phyloP scores from a whole-genome alignment of 169 alveolate species.

The Theileria parva region DNA sequence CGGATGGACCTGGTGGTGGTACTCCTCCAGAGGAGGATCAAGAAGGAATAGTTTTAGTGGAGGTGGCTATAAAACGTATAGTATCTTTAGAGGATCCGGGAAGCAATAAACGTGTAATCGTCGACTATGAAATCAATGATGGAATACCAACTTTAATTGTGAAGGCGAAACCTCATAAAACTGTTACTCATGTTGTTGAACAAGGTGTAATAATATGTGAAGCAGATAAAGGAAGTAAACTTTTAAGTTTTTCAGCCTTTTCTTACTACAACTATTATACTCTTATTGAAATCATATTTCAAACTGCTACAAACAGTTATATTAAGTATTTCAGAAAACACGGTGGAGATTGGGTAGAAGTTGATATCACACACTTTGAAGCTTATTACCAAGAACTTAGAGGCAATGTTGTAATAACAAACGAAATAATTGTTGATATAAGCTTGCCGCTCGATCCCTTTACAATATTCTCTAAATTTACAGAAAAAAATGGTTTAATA shows the following conservation, averaged over 20 bases:
- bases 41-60: background rate
- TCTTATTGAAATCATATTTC: background rate
- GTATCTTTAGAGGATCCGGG: background rate
- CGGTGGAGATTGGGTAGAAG: background rate
- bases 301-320: background rate
- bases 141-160: slow-evolving; percentile 8
- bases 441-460: background rate
- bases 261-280: background rate
- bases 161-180: background rate
- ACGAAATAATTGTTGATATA: background rate
- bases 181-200: background rate
- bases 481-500: background rate
- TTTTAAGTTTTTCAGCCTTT: background rate
- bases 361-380: background rate
- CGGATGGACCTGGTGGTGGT: background rate
- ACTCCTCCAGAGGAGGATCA: background rate
- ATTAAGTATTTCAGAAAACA: background rate
- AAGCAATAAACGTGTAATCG: background rate
- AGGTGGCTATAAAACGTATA: background rate
- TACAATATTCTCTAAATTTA: background rate
- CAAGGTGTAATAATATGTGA: background rate
- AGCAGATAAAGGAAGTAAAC: background rate
- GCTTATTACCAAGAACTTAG: background rate
- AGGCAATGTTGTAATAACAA: background rate
- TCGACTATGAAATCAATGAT: slow-evolving; percentile 4